phyloP scores from a whole-genome alignment of 1,139 yeast genomes.

The Geotrichum phurueaensis region DNA sequence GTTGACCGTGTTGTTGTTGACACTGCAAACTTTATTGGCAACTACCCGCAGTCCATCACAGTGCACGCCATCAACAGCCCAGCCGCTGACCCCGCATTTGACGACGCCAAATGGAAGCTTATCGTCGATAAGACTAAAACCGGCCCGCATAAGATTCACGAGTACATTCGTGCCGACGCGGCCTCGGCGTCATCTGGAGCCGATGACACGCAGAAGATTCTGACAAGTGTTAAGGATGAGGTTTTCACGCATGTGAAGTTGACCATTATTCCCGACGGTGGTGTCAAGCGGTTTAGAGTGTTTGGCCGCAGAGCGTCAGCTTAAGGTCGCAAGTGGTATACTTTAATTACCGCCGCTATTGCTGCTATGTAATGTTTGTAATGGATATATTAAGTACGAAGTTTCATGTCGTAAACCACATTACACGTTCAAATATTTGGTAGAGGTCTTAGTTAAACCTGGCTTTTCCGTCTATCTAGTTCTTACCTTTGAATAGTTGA shows the following conservation, averaged over 20 bases:
- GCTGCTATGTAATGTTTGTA: neutral
- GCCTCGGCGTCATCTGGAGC: constrained; percentile 14
- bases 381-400: neutral
- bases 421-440: too few relatives aligned
- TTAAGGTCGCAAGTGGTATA: neutral
- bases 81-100: constrained; percentile 32
- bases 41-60: constrained; percentile 74
- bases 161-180: constrained; percentile 36
- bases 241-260: constrained; percentile 62
- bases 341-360: neutral
- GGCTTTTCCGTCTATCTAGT: too few relatives aligned
- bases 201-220: constrained; percentile 7
- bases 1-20: constrained; percentile 64
- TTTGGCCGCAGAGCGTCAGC: constrained; percentile 44
- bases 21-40: constrained; percentile 91
- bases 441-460: too few relatives aligned
- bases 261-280: constrained; percentile 91
- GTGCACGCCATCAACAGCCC: constrained; percentile 42
- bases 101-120: constrained; percentile 51
- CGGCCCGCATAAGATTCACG: constrained; percentile 74
- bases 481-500: too few relatives aligned
- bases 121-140: constrained; percentile 69
- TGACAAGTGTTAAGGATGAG: constrained; percentile 20
- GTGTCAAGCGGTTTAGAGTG: constrained; percentile 82
- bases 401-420: neutral